These are phyloP conservation scores for Coelastrella sp. DNA, from an alignment of 139 green algal genomes.

Conservation along the genomic window DNA sequence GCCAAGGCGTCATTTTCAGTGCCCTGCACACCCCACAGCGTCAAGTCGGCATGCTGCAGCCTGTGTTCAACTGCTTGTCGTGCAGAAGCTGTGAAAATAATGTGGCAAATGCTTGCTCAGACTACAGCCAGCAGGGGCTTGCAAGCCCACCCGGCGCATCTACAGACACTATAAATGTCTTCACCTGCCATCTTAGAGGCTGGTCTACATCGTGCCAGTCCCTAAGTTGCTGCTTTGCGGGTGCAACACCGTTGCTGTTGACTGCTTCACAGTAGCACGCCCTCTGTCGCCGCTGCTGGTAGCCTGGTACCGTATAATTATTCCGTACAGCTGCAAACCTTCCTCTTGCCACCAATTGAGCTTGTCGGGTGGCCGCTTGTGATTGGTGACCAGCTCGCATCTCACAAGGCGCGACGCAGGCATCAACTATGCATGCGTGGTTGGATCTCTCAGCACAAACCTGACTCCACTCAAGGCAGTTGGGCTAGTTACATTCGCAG, in stretches of 20 bases:
- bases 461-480: too few species aligned
- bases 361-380: neutral
- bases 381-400: too few species aligned
- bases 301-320: neutral
- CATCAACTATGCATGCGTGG: too few species aligned
- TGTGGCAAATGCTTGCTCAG: too few species aligned
- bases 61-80: too few species aligned
- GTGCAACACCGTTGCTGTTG: neutral
- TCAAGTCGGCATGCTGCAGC: too few species aligned
- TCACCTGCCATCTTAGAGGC: constrained; percentile 15
- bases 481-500: too few species aligned
- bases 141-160: too few species aligned
- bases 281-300: neutral
- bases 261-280: neutral
- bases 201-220: constrained; percentile 37
- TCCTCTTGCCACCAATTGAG: neutral
- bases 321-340: neutral
- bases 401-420: too few species aligned
- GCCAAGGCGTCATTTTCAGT: constrained; percentile 17
- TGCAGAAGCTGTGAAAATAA: too few species aligned
- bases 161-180: too few species aligned
- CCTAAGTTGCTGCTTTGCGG: constrained; percentile 1
- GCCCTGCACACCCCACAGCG: neutral
- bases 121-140: neutral
- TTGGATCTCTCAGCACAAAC: too few species aligned